Conservation (phyloP, 441 rosid genomes). For the Pelargonium australe region DNA sequence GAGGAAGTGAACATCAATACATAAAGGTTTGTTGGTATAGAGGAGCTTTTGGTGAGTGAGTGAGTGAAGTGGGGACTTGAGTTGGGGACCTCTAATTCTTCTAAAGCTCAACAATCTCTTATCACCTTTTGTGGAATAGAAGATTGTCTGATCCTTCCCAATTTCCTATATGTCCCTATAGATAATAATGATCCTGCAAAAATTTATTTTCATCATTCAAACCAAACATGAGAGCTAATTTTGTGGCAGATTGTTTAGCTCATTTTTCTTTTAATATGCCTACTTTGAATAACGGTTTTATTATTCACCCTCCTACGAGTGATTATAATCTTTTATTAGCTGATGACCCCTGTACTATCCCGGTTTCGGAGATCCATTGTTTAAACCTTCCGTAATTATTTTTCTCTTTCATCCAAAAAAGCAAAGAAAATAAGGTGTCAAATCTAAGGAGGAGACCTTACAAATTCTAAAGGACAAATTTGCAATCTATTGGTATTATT, state of each 20-base stretch:
- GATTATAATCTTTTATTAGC: too few relatives aligned
- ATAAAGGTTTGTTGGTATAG: slow-evolving; percentile 9
- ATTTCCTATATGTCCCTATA: neutral
- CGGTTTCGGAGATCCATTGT: too few relatives aligned
- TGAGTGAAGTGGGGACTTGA: neutral
- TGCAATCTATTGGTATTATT: slow-evolving; percentile 2
- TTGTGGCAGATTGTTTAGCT: too few relatives aligned
- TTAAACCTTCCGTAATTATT: too few relatives aligned
- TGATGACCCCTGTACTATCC: too few relatives aligned
- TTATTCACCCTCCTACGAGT: too few relatives aligned
- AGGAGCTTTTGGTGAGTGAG: slow-evolving; percentile 15
- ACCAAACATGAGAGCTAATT: too few relatives aligned
- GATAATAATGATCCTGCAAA: neutral
- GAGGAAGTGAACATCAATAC: slow-evolving; percentile 12
- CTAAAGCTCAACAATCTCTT: slow-evolving; percentile 3
- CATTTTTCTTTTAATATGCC: too few relatives aligned
- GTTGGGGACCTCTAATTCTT: slow-evolving; percentile 1
- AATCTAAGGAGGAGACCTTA: slow-evolving; percentile 11
- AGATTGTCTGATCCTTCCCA: slow-evolving; percentile 19
- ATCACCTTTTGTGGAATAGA: slow-evolving; percentile 23
- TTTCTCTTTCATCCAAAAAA: too few relatives aligned
- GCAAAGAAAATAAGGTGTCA: neutral
- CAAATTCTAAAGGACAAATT: slow-evolving; percentile 7
- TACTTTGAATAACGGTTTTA: too few relatives aligned
- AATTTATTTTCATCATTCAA: too few relatives aligned